These are phyloP conservation scores for Parathielavia hyrcaniae DNA, from an alignment of 495 filamentous ascomycete species.

Conservation along the genomic window DNA sequence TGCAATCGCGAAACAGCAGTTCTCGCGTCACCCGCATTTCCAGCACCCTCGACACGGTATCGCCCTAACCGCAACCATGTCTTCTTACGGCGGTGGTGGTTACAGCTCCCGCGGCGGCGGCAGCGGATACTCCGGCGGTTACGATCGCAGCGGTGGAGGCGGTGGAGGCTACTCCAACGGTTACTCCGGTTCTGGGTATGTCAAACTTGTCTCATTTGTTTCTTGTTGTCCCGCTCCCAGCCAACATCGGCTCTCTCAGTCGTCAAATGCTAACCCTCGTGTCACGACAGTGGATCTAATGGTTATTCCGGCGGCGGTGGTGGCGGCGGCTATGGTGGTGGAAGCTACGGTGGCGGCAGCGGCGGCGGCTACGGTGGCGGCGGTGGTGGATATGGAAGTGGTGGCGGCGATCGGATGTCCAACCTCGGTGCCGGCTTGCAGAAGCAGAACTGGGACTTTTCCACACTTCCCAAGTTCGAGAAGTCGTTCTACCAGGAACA, in stretches of 20 bases:
- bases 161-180: constrained; percentile 22
- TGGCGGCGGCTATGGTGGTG: constrained; percentile 30
- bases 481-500: constrained; percentile 99
- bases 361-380: constrained; percentile 49
- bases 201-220: too few relatives aligned
- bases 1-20: constrained; percentile 2
- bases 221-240: constrained; percentile 16
- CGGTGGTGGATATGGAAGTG: constrained; percentile 50
- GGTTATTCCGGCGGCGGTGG: constrained; percentile 27
- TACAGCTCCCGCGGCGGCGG: constrained; percentile 49
- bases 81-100: constrained; percentile 57
- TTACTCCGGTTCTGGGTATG: constrained; percentile 9
- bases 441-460: constrained; percentile 78
- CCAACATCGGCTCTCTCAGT: constrained; percentile 19
- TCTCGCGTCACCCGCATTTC: not conserved
- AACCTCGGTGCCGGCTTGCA: constrained; percentile 80
- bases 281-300: constrained; percentile 27
- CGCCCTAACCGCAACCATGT: constrained; percentile 50
- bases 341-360: constrained; percentile 43
- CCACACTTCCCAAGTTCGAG: constrained; percentile 86
- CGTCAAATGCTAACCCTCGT: constrained; percentile 24
- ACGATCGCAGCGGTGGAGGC: constrained; percentile 27
- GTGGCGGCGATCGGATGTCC: constrained; percentile 86
- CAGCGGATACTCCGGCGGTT: constrained; percentile 36
- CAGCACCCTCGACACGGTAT: not conserved